A percentile compares a stretch with the other conserved stretches of the same genome.
These are phyloP conservation scores for Sphagnum tenellum DNA, from an alignment of 225 moss, liverwort and hornwort genomes.

Conservation along the genomic window DNA sequence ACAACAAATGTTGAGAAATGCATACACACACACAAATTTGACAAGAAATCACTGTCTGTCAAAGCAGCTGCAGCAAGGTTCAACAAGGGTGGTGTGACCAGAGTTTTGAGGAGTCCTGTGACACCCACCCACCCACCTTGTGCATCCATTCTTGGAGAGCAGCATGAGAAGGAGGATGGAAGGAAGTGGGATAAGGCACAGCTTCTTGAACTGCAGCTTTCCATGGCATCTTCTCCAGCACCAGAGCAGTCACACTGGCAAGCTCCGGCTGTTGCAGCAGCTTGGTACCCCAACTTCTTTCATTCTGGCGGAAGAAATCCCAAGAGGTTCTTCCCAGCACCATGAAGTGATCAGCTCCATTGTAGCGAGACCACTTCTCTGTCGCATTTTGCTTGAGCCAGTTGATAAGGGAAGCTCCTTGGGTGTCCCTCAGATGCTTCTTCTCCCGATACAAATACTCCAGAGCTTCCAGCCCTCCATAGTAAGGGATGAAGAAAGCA, in stretches of 20 bases:
- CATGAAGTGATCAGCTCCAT: conserved; percentile 57
- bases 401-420: conserved; percentile 24
- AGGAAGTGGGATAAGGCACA: conserved; percentile 62
- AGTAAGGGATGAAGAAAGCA: conserved; percentile 60
- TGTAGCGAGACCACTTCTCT: conserved; percentile 27
- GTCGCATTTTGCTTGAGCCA: conserved; percentile 41
- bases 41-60: neutral
- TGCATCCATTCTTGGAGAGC: conserved; percentile 13
- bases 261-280: conserved; percentile 25
- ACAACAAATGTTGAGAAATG: neutral
- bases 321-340: conserved; percentile 57
- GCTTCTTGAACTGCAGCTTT: conserved; percentile 19
- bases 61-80: neutral
- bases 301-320: conserved; percentile 32
- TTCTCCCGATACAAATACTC: conserved; percentile 24
- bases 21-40: neutral
- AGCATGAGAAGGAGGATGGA: conserved; percentile 48
- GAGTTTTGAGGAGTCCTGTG: neutral
- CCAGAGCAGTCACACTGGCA: conserved; percentile 34
- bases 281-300: conserved; percentile 29
- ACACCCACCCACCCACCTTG: conserved; percentile 2
- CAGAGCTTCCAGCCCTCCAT: conserved; percentile 50
- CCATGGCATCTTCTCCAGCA: conserved; percentile 52
- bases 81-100: neutral
- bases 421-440: conserved; percentile 1